A percentile compares a stretch with the other conserved stretches of the same genome.
These are phyloP conservation scores for Diplosphaera chodatii DNA, from an alignment of 139 green algal species.

Conservation along the genomic window DNA sequence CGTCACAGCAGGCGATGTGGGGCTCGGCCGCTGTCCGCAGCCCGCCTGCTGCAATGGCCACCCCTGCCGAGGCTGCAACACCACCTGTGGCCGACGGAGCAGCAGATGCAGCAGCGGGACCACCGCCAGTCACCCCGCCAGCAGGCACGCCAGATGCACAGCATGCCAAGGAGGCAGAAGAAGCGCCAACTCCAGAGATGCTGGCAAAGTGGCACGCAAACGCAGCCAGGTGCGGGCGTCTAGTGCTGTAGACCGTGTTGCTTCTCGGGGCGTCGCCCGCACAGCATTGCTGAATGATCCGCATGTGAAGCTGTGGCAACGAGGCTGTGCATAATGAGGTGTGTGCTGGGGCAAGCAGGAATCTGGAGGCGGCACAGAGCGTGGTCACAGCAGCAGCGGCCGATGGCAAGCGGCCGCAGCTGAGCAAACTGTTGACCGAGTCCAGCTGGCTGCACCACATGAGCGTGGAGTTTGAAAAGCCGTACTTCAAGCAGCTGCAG, in stretches of 20 bases:
- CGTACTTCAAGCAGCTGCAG: conserved; percentile 46
- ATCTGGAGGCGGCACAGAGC: background rate
- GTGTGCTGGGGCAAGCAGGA: background rate
- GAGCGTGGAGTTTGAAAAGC: conserved; percentile 39
- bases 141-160: no score
- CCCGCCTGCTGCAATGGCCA: no score
- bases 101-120: background rate
- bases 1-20: background rate
- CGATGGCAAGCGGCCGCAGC: background rate
- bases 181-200: background rate
- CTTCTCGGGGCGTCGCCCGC: no score
- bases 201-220: background rate
- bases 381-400: background rate
- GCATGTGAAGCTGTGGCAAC: no score
- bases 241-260: no score
- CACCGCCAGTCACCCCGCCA: no score
- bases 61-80: no score
- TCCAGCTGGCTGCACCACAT: conserved; percentile 45
- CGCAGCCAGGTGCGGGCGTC: background rate
- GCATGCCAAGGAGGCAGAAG: background rate
- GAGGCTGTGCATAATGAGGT: no score
- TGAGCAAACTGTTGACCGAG: conserved; percentile 56
- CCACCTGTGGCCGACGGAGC: background rate
- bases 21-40: background rate
- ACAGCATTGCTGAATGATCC: no score